A percentile compares a stretch with the other conserved stretches of the same genome.
Evolutionary conservation across 164 flowering plant species (phyloP).

Genomic region (Magnolia sinica): DNA sequence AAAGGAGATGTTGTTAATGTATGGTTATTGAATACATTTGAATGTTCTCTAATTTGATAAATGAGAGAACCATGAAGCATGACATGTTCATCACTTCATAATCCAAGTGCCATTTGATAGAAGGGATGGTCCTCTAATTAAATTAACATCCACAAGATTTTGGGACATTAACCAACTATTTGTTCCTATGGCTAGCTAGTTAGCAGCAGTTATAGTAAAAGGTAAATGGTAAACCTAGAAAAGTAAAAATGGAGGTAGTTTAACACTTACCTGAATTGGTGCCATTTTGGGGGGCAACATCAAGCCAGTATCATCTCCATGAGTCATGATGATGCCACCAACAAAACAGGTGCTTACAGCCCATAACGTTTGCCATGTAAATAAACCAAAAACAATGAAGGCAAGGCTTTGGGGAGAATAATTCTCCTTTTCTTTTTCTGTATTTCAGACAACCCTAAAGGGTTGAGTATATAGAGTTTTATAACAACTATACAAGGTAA

Average conservation of each 20-base stretch:
- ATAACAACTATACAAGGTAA: too few species aligned
- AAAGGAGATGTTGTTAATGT: too few species aligned
- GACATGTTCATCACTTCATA: too few species aligned
- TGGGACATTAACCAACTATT: background rate
- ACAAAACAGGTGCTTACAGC: conserved; percentile 90
- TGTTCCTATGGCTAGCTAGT: background rate
- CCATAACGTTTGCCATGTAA: conserved; percentile 99
- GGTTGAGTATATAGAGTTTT: too few species aligned
- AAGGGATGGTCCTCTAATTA: background rate
- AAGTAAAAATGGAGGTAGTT: background rate
- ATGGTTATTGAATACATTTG: too few species aligned
- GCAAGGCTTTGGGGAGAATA: too few species aligned
- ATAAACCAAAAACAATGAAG: too few species aligned
- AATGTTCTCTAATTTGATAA: too few species aligned
- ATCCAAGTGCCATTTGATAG: background rate
- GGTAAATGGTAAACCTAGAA: background rate
- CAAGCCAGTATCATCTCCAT: conserved; percentile 87
- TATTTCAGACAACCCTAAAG: too few species aligned
- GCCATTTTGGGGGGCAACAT: conserved; percentile 93
- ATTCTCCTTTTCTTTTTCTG: too few species aligned
- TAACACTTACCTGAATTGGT: conserved; percentile 64
- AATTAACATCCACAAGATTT: background rate
- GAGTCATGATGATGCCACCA: conserved; percentile 95
- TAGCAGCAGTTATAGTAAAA: background rate
- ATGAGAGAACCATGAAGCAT: too few species aligned